These are phyloP conservation scores for Cercospora sp. DNA, from an alignment of 2,329 filamentous ascomycete genomes.

Conservation along the genomic window DNA sequence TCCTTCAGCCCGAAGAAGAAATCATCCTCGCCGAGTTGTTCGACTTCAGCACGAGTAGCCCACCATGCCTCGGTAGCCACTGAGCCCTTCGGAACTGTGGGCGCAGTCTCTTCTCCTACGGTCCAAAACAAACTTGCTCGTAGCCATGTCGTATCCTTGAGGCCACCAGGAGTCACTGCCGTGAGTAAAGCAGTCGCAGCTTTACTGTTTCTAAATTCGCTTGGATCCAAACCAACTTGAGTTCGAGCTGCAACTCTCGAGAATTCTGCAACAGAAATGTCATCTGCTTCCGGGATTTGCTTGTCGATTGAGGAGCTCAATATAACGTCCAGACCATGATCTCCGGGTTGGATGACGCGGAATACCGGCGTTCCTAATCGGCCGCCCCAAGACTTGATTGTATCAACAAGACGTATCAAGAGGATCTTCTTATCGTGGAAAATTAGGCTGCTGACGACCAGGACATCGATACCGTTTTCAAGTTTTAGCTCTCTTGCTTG, in stretches of 20 bases:
- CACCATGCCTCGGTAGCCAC: slow-evolving; percentile 19
- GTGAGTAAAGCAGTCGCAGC: slow-evolving; percentile 21
- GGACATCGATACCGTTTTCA: slow-evolving; percentile 15
- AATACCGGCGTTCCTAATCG: slow-evolving; percentile 20
- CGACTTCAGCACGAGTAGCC: slow-evolving; percentile 17
- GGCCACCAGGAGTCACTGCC: slow-evolving; percentile 17
- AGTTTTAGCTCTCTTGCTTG: slow-evolving; percentile 17
- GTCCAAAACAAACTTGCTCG: slow-evolving; percentile 22
- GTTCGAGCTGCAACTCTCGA: slow-evolving; percentile 20
- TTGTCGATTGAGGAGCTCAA: slow-evolving; percentile 20
- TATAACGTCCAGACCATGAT: slow-evolving; percentile 17
- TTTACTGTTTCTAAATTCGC: slow-evolving; percentile 14
- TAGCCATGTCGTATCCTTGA: slow-evolving; percentile 23
- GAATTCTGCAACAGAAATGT: slow-evolving; percentile 23
- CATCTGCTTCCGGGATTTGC: slow-evolving; percentile 12
- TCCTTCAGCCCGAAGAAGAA: slow-evolving; percentile 22
- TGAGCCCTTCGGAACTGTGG: slow-evolving; percentile 13
- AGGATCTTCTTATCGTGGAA: slow-evolving; percentile 24
- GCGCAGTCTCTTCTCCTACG: slow-evolving; percentile 12
- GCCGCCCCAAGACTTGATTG: slow-evolving; percentile 18
- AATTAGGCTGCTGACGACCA: slow-evolving; percentile 23
- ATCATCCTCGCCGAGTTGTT: slow-evolving; percentile 10
- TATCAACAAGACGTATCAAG: slow-evolving; percentile 14
- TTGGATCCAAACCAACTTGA: slow-evolving; percentile 24
- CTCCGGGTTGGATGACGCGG: slow-evolving; percentile 11